Percentiles rank a stretch among this genome's conserved stretches.
These are phyloP conservation scores for Pythium rishiriense DNA, from an alignment of 352 stramenopile genomes.

Conservation along the genomic window DNA sequence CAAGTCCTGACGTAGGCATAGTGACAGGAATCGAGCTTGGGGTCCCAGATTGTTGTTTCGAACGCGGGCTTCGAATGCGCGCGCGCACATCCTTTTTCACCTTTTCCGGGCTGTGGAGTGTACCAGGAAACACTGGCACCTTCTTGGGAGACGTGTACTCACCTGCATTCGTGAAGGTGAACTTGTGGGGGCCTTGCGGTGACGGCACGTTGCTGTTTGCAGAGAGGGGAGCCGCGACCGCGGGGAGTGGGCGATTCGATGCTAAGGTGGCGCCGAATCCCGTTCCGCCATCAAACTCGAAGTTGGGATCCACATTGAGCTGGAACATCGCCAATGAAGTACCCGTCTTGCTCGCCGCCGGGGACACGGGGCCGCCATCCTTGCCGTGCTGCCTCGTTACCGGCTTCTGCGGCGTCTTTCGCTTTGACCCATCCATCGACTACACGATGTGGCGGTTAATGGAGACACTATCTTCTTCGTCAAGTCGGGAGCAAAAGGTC, in stretches of 20 bases:
- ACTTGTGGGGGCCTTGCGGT: slow-evolving; percentile 39
- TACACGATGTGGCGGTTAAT: not conserved
- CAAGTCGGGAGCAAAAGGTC: not conserved
- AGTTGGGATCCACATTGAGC: slow-evolving; percentile 58
- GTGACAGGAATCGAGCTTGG: not conserved
- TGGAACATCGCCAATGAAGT: slow-evolving; percentile 35
- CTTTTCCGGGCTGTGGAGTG: slow-evolving; percentile 55
- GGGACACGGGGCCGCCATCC: slow-evolving; percentile 7
- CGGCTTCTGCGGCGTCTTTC: slow-evolving; percentile 21
- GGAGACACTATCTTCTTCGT: not conserved
- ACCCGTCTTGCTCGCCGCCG: slow-evolving; percentile 10
- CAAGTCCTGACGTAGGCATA: not conserved
- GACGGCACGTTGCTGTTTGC: slow-evolving; percentile 1
- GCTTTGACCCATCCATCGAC: slow-evolving; percentile 27
- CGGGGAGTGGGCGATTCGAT: slow-evolving; percentile 59
- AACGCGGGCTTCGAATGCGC: slow-evolving; percentile 24
- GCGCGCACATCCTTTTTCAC: slow-evolving; percentile 26
- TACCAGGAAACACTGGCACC: slow-evolving; percentile 70
- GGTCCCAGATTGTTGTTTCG: slow-evolving; percentile 17
- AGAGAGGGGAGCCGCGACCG: slow-evolving; percentile 17
- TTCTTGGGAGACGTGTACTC: slow-evolving; percentile 83
- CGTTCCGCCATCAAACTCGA: slow-evolving; percentile 71
- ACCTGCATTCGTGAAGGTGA: slow-evolving; percentile 66
- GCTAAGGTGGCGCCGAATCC: slow-evolving; percentile 57
- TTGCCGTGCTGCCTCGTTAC: not conserved